Evolutionary conservation across 2,329 filamentous ascomycete species (phyloP), one percentile per base, ranked within the genome.

Genomic region (Venturia oleaginea): DNA sequence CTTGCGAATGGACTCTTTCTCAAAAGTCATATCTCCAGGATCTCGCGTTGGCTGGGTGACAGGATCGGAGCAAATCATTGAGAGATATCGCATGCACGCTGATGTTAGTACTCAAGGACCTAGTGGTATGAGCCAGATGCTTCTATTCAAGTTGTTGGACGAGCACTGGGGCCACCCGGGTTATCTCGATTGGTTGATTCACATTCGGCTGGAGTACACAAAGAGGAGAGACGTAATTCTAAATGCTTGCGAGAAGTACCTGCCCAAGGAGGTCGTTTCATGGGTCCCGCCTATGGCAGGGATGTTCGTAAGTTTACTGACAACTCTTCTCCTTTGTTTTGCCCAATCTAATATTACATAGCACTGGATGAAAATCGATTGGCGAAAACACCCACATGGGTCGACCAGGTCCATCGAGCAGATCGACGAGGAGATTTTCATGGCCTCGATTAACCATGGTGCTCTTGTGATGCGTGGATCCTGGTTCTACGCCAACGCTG

Each of bases 91-190:
- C 67, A 87, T 89, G 55, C 91, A 95, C 76, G 87, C 87, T 68
- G 94, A 99, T 76, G 85, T 88, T 27, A 88, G 86, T 46, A 91
- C 87, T 57, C 94, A 99, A 73, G 91, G 90, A 22, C 92, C 94
- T 0, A 87, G 85, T 65, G 94, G 94, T 54, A 84, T 96, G 71
- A 86, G 89, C 0, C 93, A 97, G 77, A 80, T 94, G 27, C 80
- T 93, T 10, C 78, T 97, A 64, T 92, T 90, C 79, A 95, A 96
- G 77, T 80, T 99, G 27, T 81, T 99, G 2, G 94, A 99, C 68
- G 91, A 96, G 76, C 86, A 87, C 61, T 99, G 94, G 94, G 94
- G 93, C 30, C 94, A 99, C 72, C 82, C 85, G 51, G 92, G 92
- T 1, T 99, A 95, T 72, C 76, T 99, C 30, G 83, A 88, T 71